Evolutionary conservation across 2,329 filamentous ascomycete genomes (phyloP).

Genomic region (Sporothrix globosa): DNA sequence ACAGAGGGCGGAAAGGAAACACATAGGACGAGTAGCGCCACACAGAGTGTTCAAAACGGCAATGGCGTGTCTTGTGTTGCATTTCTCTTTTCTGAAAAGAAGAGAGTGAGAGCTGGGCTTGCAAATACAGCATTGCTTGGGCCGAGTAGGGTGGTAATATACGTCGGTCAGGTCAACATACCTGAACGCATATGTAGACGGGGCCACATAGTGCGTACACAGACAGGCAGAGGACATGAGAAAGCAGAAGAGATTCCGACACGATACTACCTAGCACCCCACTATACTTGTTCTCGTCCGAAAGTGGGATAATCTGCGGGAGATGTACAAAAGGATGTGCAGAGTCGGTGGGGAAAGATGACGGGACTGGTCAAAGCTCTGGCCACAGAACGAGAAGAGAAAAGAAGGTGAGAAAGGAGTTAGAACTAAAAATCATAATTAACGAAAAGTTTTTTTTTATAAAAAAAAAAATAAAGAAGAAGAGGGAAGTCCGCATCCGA

Average conservation of each 20-base stretch:
- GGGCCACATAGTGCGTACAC: background rate
- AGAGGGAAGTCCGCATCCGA: too few relatives aligned
- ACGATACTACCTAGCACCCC: conserved; percentile 1
- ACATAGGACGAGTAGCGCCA: background rate
- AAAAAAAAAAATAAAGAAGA: too few relatives aligned
- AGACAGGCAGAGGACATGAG: background rate
- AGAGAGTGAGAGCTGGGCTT: background rate
- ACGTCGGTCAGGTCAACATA: too few relatives aligned
- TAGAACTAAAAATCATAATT: too few relatives aligned
- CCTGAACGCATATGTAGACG: too few relatives aligned
- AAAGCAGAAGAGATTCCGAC: background rate
- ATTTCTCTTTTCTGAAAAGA: conserved; percentile 21
- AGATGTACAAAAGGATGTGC: background rate
- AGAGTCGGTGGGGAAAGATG: background rate
- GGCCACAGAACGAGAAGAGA: too few relatives aligned
- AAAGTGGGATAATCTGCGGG: background rate
- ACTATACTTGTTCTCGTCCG: background rate
- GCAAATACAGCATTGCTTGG: background rate
- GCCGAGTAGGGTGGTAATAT: background rate
- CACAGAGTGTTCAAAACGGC: background rate
- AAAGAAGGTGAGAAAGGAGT: too few relatives aligned
- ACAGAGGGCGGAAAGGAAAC: background rate
- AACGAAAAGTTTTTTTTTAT: too few relatives aligned
- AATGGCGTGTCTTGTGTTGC: conserved; percentile 5
- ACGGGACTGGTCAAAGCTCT: background rate